phyloP scores from a whole-genome alignment of 2,329 filamentous ascomycete species.

The Zelopaecilomyces penicillatus region DNA sequence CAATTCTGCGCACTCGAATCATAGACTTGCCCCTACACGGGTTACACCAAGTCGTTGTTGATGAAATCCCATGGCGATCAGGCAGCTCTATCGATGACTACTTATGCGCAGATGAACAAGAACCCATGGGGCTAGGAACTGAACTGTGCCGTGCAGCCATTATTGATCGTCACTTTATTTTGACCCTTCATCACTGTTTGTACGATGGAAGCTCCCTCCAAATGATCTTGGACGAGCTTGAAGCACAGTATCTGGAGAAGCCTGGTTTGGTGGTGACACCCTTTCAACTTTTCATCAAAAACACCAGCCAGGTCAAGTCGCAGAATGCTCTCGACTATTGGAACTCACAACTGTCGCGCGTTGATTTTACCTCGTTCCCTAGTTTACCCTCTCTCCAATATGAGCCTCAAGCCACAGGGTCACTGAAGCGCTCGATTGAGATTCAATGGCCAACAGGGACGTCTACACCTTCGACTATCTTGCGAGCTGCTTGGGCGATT shows the following conservation, averaged over 20 bases:
- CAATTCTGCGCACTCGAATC: slow-evolving; percentile 4
- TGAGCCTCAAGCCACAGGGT: slow-evolving; percentile 1
- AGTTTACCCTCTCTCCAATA: not conserved
- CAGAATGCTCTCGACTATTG: slow-evolving; percentile 2
- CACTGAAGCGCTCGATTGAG: not conserved
- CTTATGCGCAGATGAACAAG: not conserved
- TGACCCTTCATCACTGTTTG: slow-evolving; percentile 5
- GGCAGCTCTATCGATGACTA: not conserved
- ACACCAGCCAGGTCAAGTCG: not conserved
- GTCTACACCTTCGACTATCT: slow-evolving; percentile 2
- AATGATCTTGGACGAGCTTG: slow-evolving; percentile 2
- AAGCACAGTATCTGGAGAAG: slow-evolving; percentile 1
- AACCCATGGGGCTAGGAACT: slow-evolving; percentile 5
- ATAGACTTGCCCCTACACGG: slow-evolving; percentile 1
- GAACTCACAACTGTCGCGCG: slow-evolving; percentile 1
- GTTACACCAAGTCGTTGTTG: slow-evolving; percentile 1
- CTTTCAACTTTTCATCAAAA: slow-evolving; percentile 3
- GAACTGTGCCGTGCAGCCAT: slow-evolving; percentile 1
- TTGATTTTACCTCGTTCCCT: not conserved
- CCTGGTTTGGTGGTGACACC: not conserved
- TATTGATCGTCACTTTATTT: slow-evolving; percentile 3
- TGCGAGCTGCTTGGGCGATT: slow-evolving; percentile 3
- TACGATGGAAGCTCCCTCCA: slow-evolving; percentile 4
- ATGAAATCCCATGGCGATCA: not conserved
- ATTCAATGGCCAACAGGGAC: not conserved